Conservation (phyloP, 306 rosid species). For the Quillaja saponaria region DNA sequence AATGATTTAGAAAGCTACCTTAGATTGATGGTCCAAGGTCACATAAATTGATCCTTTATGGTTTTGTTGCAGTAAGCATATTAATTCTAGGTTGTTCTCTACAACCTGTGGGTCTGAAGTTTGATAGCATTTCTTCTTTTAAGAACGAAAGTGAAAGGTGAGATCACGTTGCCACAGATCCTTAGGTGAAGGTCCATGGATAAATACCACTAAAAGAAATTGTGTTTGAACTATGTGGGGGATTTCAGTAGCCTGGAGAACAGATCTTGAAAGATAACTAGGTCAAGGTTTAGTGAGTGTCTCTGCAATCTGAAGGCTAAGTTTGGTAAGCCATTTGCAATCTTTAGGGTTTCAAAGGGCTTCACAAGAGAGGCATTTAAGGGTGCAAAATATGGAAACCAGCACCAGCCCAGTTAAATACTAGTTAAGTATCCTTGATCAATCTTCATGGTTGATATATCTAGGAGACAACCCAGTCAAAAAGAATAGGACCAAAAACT, state of each 20-base stretch:
- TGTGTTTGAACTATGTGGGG: not conserved
- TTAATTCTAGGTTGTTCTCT: too few species aligned
- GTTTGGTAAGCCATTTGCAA: too few species aligned
- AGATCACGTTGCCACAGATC: not conserved
- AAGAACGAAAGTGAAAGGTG: not conserved
- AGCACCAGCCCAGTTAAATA: not conserved
- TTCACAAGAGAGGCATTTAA: too few species aligned
- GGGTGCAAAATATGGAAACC: too few species aligned
- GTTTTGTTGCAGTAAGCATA: conserved; percentile 3
- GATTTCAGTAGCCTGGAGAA: too few species aligned
- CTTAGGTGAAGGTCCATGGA: not conserved
- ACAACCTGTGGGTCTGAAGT: not conserved
- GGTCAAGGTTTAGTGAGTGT: too few species aligned
- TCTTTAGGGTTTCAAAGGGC: too few species aligned
- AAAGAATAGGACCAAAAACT: conserved; percentile 5
- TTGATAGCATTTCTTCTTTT: not conserved
- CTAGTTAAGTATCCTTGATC: conserved; percentile 2
- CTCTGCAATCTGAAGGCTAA: too few species aligned
- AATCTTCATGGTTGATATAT: conserved; percentile 8
- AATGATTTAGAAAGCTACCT: conserved; percentile 12
- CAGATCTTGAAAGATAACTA: too few species aligned
- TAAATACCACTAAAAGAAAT: not conserved
- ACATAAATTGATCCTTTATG: not conserved
- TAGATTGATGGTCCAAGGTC: not conserved
- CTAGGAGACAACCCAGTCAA: not conserved